These are phyloP conservation scores for Ceratocystis smalleyi DNA, from an alignment of 2,329 filamentous ascomycete species.

Conservation along the genomic window DNA sequence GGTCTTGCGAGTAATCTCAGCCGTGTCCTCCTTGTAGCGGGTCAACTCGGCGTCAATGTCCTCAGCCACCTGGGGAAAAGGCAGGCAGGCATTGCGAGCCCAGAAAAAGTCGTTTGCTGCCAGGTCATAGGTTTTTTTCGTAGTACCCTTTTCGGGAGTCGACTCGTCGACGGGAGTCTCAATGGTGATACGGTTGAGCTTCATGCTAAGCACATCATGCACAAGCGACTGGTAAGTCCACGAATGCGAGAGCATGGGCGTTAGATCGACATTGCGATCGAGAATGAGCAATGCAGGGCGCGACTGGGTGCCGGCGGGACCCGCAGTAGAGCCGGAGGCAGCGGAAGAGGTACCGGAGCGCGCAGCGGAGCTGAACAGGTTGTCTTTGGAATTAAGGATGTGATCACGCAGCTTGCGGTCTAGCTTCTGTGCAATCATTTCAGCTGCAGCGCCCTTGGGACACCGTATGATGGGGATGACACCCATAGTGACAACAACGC, in stretches of 20 bases:
- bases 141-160: constrained; percentile 56
- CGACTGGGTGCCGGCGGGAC: constrained; percentile 47
- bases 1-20: constrained; percentile 87
- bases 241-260: constrained; percentile 97
- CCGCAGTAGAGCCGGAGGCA: constrained; percentile 33
- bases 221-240: constrained; percentile 69
- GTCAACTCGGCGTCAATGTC: constrained; percentile 89
- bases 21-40: constrained; percentile 88
- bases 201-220: constrained; percentile 42
- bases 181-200: constrained; percentile 83
- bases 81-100: constrained; percentile 76
- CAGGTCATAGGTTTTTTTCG: constrained; percentile 81
- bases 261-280: constrained; percentile 86
- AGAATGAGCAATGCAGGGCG: constrained; percentile 84
- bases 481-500: constrained; percentile 94
- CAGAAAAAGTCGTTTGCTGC: constrained; percentile 91
- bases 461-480: constrained; percentile 91
- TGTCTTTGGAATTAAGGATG: constrained; percentile 87
- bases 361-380: constrained; percentile 58
- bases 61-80: constrained; percentile 91
- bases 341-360: constrained; percentile 45
- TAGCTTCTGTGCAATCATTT: constrained; percentile 84
- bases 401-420: constrained; percentile 94
- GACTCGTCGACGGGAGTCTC: constrained; percentile 67
- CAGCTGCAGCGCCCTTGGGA: constrained; percentile 80